phyloP scores from a whole-genome alignment of 2,329 filamentous ascomycete species.

The Alternaria triticina region DNA sequence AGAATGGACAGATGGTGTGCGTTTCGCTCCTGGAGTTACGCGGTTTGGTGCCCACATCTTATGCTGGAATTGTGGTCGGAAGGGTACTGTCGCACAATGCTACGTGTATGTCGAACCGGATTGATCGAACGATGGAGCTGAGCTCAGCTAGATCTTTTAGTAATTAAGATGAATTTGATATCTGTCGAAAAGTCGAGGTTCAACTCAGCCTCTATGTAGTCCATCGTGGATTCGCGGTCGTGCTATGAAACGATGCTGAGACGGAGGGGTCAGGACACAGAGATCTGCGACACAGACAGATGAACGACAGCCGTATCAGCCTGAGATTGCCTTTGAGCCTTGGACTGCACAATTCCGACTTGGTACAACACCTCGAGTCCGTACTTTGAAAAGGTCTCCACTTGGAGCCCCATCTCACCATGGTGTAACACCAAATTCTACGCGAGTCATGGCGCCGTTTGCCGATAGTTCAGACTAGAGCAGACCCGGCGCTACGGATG shows the following conservation, averaged over 20 bases:
- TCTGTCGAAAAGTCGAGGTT: background rate
- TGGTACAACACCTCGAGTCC: background rate
- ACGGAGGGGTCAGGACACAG: slow-evolving; percentile 32
- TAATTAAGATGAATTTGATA: background rate
- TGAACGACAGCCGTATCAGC: slow-evolving; percentile 20
- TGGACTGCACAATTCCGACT: slow-evolving; percentile 1
- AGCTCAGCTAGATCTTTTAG: background rate
- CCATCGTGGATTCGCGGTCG: slow-evolving; percentile 20
- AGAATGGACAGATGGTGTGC: slow-evolving; percentile 40
- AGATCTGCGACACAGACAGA: slow-evolving; percentile 27
- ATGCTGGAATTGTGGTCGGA: background rate
- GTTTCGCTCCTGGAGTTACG: slow-evolving; percentile 31
- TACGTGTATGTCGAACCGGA: background rate
- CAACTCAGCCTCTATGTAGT: slow-evolving; percentile 7
- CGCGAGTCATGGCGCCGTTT: slow-evolving; percentile 1
- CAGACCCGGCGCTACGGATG: background rate
- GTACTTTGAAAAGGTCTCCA: background rate
- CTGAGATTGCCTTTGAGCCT: slow-evolving; percentile 3
- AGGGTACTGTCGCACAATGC: background rate
- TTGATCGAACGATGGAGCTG: background rate
- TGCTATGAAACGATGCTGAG: slow-evolving; percentile 42
- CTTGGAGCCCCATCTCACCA: background rate
- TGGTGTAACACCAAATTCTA: slow-evolving; percentile 1
- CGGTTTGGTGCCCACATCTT: slow-evolving; percentile 46
- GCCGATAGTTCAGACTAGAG: background rate